Base-by-base conservation (phyloP, 148 eudicot species). In the Mesembryanthemum crystallinum region DNA sequence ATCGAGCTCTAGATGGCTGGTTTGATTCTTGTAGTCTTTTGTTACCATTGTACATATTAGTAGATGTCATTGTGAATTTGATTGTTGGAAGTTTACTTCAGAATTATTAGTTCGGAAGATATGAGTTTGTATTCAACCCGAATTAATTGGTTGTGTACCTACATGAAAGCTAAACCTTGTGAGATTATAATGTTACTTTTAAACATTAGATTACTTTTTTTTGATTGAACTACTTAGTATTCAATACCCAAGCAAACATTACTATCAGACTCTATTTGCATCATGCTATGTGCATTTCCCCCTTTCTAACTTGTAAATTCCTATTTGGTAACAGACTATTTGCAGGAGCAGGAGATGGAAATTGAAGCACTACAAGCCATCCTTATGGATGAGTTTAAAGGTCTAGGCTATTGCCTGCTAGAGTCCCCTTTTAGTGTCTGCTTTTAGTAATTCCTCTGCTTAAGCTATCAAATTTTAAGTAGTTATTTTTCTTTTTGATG, bases 341-440 rank as follows among this genome's bases (percentile, higher is more conserved):
- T 77, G 83, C 96, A 84, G 82, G 96, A 89, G 75, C 96, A 94
- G 81, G 98, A 89, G 86, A 92, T 92, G 97, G 98, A 94, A 83
- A 87, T 94, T 20, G 96, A 90, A 78, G 98, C 97, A n/a, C 79
- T 94, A 59, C 84, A 92, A 63, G 97, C 98, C 66, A 92, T 94
- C 73, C 93, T 94, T 55, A 81, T 81, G 88, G 97, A 90, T 80
- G 97, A 94, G 7, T 90, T 92, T 64, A 84, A 83, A 89, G 98
- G 98, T 92, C 55, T 78, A 77, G 77, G 47, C 21, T 57, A 51
- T 6, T 35, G 39, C 39, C 39, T 35, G 6, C 4, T 45, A 29
- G 12, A 45, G 57, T 45, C 21, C 47, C 49, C 49, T 77, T 10
- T 17, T 62, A 23, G 43, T 42, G 14, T 23, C 1, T 3, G 27